These are phyloP conservation scores for Bullera alba DNA, from an alignment of 768 basidiomycete species.

Conservation along the genomic window DNA sequence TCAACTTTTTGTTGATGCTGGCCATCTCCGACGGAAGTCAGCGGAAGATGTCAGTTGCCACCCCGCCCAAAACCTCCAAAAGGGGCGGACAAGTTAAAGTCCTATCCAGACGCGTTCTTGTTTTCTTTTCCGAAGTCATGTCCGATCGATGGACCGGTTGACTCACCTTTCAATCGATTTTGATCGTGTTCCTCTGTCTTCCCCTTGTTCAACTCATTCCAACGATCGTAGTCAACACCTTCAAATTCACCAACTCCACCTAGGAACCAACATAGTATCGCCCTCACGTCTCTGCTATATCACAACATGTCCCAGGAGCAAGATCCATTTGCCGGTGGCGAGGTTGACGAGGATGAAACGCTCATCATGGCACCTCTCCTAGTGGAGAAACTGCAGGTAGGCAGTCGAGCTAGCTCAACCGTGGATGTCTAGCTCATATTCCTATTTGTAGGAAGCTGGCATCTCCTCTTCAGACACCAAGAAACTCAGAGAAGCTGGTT, in stretches of 20 bases:
- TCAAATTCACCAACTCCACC: neutral
- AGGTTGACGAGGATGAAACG: slow-evolving; percentile 54
- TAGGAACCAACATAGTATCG: neutral
- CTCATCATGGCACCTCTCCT: slow-evolving; percentile 73
- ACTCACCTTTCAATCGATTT: neutral
- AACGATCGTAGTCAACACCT: no score
- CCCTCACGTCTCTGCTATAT: neutral
- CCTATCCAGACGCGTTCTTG: slow-evolving; percentile 1
- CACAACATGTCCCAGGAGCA: slow-evolving; percentile 29
- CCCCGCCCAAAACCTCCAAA: neutral
- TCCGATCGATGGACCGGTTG: neutral
- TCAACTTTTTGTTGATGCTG: neutral
- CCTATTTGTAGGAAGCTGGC: slow-evolving; percentile 68
- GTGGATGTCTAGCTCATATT: neutral
- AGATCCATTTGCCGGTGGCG: slow-evolving; percentile 26
- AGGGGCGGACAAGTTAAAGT: no score
- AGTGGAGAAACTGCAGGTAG: slow-evolving; percentile 58
- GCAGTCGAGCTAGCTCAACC: neutral
- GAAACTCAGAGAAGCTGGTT: slow-evolving; percentile 85
- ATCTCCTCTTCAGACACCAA: slow-evolving; percentile 86
- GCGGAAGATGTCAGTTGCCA: no score
- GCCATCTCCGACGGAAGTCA: no score
- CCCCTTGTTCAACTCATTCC: neutral
- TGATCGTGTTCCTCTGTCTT: neutral
- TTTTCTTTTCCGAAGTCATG: slow-evolving; percentile 1